Evolutionary conservation across 192 early-diverging fungal species (phyloP).

Genomic region (Thamnidium elegans): DNA sequence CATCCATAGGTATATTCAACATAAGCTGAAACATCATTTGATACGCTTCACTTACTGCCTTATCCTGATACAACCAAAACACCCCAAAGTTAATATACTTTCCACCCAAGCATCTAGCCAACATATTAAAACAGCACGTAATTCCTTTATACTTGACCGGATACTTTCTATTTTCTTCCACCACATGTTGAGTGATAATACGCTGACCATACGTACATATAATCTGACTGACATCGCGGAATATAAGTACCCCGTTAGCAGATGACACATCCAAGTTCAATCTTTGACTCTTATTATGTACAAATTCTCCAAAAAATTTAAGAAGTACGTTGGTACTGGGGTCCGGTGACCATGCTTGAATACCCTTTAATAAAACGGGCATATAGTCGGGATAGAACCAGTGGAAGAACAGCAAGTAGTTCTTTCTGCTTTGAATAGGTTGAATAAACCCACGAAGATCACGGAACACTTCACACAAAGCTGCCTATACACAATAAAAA

Average conservation of each 20-base stretch:
- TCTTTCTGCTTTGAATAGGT: slow-evolving; percentile 56
- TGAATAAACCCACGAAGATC: slow-evolving; percentile 75
- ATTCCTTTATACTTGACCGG: slow-evolving; percentile 64
- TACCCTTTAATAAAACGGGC: slow-evolving; percentile 55
- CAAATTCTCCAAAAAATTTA: slow-evolving; percentile 79
- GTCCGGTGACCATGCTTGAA: slow-evolving; percentile 65
- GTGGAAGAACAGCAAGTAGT: slow-evolving; percentile 72
- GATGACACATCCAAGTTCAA: slow-evolving; percentile 80
- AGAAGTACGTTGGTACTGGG: slow-evolving; percentile 67
- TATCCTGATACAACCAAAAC: slow-evolving; percentile 83
- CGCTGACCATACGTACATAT: slow-evolving; percentile 53
- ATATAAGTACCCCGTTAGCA: slow-evolving; percentile 82
- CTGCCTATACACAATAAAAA: slow-evolving; percentile 33
- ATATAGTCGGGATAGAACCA: slow-evolving; percentile 81
- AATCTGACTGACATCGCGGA: slow-evolving; percentile 77
- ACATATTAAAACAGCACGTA: slow-evolving; percentile 66
- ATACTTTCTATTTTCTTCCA: slow-evolving; percentile 19
- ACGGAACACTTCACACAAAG: slow-evolving; percentile 62
- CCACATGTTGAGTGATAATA: not conserved
- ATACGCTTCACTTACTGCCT: slow-evolving; percentile 64
- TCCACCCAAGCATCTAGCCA: slow-evolving; percentile 67
- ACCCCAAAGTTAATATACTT: slow-evolving; percentile 89
- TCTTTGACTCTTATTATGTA: slow-evolving; percentile 73
- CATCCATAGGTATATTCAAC: slow-evolving; percentile 64
- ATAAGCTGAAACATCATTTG: slow-evolving; percentile 63